Percentiles rank a stretch among this genome's conserved stretches.
phyloP scores from a whole-genome alignment of 768 basidiomycete species.

The Tylopilus cervinicoccineus region DNA sequence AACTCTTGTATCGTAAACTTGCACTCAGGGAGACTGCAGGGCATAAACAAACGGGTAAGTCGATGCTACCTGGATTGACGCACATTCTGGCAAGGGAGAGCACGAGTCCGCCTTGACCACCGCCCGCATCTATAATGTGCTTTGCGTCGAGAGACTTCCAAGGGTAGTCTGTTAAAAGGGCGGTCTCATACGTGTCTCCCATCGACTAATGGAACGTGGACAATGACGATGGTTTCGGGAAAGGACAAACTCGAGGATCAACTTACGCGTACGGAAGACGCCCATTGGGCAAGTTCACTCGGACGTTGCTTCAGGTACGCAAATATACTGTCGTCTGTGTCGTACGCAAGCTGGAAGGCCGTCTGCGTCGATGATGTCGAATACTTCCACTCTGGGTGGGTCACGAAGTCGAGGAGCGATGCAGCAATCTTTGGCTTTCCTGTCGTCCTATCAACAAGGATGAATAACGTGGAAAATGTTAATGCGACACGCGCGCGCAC shows the following conservation, averaged over 20 bases:
- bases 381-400: slow-evolving; percentile 4
- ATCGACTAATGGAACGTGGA: background rate
- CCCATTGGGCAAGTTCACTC: slow-evolving; percentile 1
- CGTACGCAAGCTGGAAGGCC: slow-evolving; percentile 2
- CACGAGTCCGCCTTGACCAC: slow-evolving; percentile 2
- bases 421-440: slow-evolving; percentile 1
- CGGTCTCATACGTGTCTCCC: slow-evolving; percentile 2
- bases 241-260: background rate
- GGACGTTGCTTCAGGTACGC: background rate
- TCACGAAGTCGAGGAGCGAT: background rate
- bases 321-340: background rate
- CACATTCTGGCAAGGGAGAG: slow-evolving; percentile 1
- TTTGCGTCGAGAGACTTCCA: background rate
- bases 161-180: slow-evolving; percentile 5
- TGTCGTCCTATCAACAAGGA: background rate
- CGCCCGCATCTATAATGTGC: background rate
- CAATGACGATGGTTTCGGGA: background rate
- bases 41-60: background rate
- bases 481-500: background rate
- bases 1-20: background rate
- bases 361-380: slow-evolving; percentile 1
- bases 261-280: slow-evolving; percentile 2
- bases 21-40: background rate
- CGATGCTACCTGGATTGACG: background rate
- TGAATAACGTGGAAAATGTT: background rate